Evolutionary conservation across 805 yeast species (phyloP), one percentile per base, ranked within the genome.

Genomic region (Kodamaea fukazawae): DNA sequence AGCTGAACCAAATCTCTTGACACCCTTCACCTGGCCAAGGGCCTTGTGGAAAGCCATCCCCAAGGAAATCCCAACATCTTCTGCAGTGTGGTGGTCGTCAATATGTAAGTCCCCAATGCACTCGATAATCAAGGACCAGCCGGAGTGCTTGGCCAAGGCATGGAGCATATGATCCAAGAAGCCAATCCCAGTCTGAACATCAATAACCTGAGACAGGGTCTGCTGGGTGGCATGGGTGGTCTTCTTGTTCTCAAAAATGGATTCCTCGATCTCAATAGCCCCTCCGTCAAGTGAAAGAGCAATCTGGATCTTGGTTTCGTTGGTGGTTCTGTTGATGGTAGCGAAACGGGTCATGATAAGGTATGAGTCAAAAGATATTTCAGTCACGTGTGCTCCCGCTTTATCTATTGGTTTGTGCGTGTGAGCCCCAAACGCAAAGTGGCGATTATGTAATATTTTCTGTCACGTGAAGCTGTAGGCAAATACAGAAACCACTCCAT

Each of bases 141-240:
- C 98, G 1, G 95, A 73, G 63, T 93, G 99, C 57, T 93, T 93
- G 29, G 98, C 96, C 52, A 93, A 71, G 0, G 99, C 99, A 55
- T 91, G 96, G 34, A 93, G 70, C 99, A 93, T 93, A 63, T 93
- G 99, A 67, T 93, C 98, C 43, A 91, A 67, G 58, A 93, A 93
- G 1, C 98, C 99, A 40, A 93, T 78, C 38, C 99, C 99, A 0
- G 98, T 85, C 54, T 86, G 85, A 37, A 93, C 80, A 23, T 79
- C 71, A 44, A 93, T 89, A 7, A 75, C 69, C 62, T 91, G 98
- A 5, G 83, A 63, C 10, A 74, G 65, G 0, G 95, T 78, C 15
- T 73, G 57, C 56, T 88, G 95, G 15, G 82, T 58, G 15, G 95
- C 95, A 54, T 78, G 83, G 12, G 40, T 51, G 26, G 67, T 69